A percentile compares a stretch with the other conserved stretches of the same genome.
Conservation (phyloP, 306 rosid species). For the Senna tora region DNA sequence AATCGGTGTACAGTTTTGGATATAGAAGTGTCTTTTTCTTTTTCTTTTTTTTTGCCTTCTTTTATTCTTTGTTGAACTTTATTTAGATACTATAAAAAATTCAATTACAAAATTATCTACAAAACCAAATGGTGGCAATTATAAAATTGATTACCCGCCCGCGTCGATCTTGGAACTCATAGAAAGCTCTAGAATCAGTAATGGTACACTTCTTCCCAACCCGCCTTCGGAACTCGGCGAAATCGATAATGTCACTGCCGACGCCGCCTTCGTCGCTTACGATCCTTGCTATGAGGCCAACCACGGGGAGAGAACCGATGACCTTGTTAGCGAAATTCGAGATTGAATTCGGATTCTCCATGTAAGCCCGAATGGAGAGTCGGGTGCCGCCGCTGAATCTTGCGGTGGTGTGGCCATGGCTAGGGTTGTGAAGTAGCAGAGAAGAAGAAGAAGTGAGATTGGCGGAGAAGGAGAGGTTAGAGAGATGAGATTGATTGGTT, state of each 20-base stretch:
- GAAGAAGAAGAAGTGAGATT: conserved; percentile 50
- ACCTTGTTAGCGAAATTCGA: conserved; percentile 68
- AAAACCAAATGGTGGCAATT: neutral
- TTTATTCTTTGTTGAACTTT: no score
- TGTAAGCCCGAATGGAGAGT: conserved; percentile 65
- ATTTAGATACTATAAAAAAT: no score
- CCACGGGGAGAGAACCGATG: conserved; percentile 85
- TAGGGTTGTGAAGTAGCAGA: conserved; percentile 32
- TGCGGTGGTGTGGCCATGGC: conserved; percentile 47
- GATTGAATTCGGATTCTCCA: conserved; percentile 72
- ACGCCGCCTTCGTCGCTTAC: conserved; percentile 90
- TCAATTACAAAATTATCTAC: neutral
- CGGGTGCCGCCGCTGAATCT: conserved; percentile 19
- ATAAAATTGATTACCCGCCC: conserved; percentile 56
- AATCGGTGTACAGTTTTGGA: no score
- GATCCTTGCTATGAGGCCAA: conserved; percentile 80
- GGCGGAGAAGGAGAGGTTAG: conserved; percentile 32
- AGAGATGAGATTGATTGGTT: conserved; percentile 35
- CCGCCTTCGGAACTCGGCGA: conserved; percentile 85
- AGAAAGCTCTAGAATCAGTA: conserved; percentile 71
- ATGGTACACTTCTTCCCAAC: conserved; percentile 78
- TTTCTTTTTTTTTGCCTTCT: no score
- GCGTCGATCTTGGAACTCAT: conserved; percentile 69
- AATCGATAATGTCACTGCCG: conserved; percentile 75
- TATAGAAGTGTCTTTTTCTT: no score